Evolutionary conservation across 176 grass and related monocot species (phyloP), one percentile per base, ranked within the genome.

Genomic region (Panicum miliaceum): DNA sequence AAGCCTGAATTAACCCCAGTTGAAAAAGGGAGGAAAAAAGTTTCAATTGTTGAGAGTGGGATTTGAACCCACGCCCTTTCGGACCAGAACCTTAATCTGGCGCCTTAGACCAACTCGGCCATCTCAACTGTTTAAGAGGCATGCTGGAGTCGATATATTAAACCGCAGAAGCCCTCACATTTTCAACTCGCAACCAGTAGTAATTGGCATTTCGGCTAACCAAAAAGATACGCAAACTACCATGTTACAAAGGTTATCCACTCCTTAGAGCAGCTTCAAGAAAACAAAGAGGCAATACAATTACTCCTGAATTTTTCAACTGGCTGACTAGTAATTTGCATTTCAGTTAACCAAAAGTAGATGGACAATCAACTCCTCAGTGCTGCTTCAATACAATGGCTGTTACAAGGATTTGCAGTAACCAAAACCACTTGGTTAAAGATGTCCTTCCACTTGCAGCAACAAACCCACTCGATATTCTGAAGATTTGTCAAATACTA

Each of bases 31-130:
- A 22, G 1, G 16, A 56, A 23, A 10, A 58, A 23, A 9, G 2
- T 11, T 0, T 20, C 4, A 56, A 56, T 7, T 73, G 81, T 73
- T 83, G 81, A 83, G 81, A 83, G 94, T 97, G 91, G 91, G 87
- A 95, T 98, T 98, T 96, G 96, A 94, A 98, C 91, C 91, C 96
- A 94, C 89, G 85, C 93, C 93, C 91, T 94, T 94, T 84, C 91
- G 96, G 87, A 98, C 96, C 83, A 98, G 89, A 98, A 90, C 91
- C 96, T 95, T 95, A 95, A 94, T 94, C 96, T 95, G 89, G 87
- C 96, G 93, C 89, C 89, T 93, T 98, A 92, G 96, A 98, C 96
- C 96, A 98, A 92, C 90, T 92, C 83, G 83, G 86, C 90, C 86
- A 92, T 92, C 82, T 82, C 89, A 91, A 85, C 85, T 8, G 45